A percentile compares a stretch with the other conserved stretches of the same genome.
These are phyloP conservation scores for Eutypella sp. DNA, from an alignment of 2,329 filamentous ascomycete species.

Conservation along the genomic window DNA sequence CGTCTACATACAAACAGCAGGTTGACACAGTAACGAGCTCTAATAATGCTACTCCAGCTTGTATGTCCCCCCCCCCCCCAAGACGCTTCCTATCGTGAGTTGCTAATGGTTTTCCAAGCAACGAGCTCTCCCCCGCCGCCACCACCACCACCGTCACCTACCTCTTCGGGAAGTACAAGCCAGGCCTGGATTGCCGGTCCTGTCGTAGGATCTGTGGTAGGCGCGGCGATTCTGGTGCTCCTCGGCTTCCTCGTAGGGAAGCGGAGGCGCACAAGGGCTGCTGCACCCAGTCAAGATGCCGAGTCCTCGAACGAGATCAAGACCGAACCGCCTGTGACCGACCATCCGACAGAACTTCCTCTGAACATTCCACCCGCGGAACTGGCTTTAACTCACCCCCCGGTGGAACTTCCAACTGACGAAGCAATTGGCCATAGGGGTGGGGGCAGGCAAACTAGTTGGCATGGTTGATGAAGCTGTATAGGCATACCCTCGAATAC, in stretches of 20 bases:
- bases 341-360: neutral
- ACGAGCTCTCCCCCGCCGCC: neutral
- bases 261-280: neutral
- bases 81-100: neutral
- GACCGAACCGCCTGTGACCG: neutral
- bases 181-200: neutral
- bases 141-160: neutral
- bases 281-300: neutral
- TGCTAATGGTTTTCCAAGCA: neutral
- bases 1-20: neutral
- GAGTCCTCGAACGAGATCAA: neutral
- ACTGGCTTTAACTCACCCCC: too few species aligned
- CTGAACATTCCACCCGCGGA: too few species aligned
- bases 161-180: neutral
- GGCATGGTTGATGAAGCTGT: too few species aligned
- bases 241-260: neutral
- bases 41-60: neutral
- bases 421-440: too few species aligned
- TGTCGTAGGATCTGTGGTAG: neutral
- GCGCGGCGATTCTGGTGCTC: neutral
- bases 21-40: neutral
- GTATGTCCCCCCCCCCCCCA: neutral
- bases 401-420: conserved; percentile 54
- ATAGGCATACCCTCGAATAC: too few species aligned
- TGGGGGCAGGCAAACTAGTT: too few species aligned